Percentiles rank a stretch among this genome's conserved stretches.
phyloP scores from a whole-genome alignment of 106 monocot species.

The Dendrobium catenatum region DNA sequence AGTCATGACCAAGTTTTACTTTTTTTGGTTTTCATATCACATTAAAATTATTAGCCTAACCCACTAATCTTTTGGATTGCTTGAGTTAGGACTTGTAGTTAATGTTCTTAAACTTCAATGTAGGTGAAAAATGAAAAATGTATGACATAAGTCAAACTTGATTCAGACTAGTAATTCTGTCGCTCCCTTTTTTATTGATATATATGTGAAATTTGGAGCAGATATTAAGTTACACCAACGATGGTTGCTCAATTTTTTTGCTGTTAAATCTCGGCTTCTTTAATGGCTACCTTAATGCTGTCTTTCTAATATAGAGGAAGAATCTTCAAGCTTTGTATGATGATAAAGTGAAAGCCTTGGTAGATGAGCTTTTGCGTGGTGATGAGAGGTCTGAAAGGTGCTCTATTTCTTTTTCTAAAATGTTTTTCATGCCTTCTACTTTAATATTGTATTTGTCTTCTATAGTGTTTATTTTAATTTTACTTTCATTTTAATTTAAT shows the following conservation, averaged over 20 bases:
- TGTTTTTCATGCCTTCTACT: background rate
- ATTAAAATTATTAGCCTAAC: background rate
- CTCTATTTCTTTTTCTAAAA: background rate
- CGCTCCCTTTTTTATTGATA: background rate
- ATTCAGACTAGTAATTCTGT: background rate
- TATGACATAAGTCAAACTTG: background rate
- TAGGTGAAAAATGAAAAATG: background rate
- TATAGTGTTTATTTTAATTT: background rate
- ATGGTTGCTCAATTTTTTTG: background rate
- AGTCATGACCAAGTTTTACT: background rate
- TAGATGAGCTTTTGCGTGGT: constrained; percentile 50
- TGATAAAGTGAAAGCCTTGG: constrained; percentile 63
- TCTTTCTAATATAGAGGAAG: constrained; percentile 41
- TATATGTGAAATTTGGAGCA: background rate
- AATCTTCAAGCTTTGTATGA: constrained; percentile 52
- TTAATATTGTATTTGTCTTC: background rate
- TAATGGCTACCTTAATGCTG: background rate
- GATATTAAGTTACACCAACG: background rate
- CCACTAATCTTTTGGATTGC: background rate
- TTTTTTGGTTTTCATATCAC: background rate
- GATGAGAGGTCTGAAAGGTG: constrained; percentile 14
- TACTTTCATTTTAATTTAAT: background rate
- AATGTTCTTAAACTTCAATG: background rate
- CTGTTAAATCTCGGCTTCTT: background rate
- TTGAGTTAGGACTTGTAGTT: background rate